These are phyloP conservation scores for Fusarium sambucinum DNA, from an alignment of 2,329 filamentous ascomycete genomes.

Conservation along the genomic window DNA sequence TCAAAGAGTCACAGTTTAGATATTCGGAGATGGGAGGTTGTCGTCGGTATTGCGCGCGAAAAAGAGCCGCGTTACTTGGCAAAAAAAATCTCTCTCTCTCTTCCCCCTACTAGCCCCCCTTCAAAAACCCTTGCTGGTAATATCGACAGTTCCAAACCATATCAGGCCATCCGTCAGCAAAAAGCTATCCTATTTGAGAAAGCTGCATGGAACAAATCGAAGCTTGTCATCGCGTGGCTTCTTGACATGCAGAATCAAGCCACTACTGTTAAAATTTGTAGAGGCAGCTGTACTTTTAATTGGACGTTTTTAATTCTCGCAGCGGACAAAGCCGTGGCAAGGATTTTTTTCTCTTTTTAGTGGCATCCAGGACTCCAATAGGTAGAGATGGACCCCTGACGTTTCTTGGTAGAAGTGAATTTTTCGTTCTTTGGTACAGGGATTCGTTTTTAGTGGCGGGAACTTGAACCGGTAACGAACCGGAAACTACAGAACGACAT, in stretches of 20 bases:
- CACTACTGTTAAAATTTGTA: slow-evolving; percentile 13
- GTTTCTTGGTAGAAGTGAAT: not conserved
- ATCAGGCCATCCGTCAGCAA: slow-evolving; percentile 22
- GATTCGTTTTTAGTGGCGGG: slow-evolving; percentile 12
- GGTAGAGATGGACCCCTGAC: slow-evolving; percentile 7
- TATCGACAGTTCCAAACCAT: slow-evolving; percentile 3
- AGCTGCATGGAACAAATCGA: slow-evolving; percentile 39
- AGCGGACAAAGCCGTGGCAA: slow-evolving; percentile 35
- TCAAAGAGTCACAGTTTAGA: slow-evolving; percentile 8
- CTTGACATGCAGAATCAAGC: slow-evolving; percentile 32
- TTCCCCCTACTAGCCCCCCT: not conserved
- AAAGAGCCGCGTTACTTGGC: slow-evolving; percentile 29
- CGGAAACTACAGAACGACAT: slow-evolving; percentile 20
- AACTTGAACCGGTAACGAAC: slow-evolving; percentile 23
- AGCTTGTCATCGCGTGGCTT: slow-evolving; percentile 15
- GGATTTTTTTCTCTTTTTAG: slow-evolving; percentile 7
- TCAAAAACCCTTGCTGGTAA: not conserved
- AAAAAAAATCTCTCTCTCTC: not conserved
- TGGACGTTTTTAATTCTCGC: slow-evolving; percentile 10
- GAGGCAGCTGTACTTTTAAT: not conserved
- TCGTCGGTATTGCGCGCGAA: slow-evolving; percentile 12
- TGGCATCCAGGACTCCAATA: slow-evolving; percentile 5
- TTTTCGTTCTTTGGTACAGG: slow-evolving; percentile 11
- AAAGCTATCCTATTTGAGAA: not conserved
- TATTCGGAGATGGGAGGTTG: slow-evolving; percentile 33